A percentile compares a stretch with the other conserved stretches of the same genome.
Conservation (phyloP, 805 yeast species). For the Hanseniaspora singularis region DNA sequence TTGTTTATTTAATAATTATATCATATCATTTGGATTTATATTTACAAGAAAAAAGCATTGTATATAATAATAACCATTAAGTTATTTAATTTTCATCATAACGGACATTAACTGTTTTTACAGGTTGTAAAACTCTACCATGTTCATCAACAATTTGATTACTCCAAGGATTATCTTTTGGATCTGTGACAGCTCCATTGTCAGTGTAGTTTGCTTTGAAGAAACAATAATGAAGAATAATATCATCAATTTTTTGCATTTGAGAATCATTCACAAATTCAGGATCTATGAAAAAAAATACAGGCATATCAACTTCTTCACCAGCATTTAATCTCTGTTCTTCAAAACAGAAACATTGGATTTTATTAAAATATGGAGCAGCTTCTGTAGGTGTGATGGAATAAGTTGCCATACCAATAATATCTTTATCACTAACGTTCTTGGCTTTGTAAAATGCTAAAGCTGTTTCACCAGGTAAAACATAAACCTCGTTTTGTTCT, state of each 20-base stretch:
- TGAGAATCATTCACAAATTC: constrained; percentile 87
- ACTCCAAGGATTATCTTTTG: constrained; percentile 11
- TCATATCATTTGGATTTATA: background rate
- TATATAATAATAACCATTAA: background rate
- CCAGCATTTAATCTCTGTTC: constrained; percentile 90
- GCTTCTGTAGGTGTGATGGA: constrained; percentile 93
- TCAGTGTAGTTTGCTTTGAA: constrained; percentile 48
- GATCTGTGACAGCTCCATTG: constrained; percentile 29
- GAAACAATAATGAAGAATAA: constrained; percentile 84
- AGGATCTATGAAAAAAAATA: constrained; percentile 92
- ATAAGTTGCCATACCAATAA: constrained; percentile 97
- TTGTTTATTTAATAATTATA: too few relatives aligned
- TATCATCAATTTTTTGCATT: constrained; percentile 81
- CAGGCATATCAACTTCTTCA: constrained; percentile 98
- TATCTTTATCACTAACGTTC: constrained; percentile 73
- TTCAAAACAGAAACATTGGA: constrained; percentile 96
- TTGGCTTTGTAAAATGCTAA: constrained; percentile 89
- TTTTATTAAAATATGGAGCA: constrained; percentile 91
- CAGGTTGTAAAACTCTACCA: constrained; percentile 17
- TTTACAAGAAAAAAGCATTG: background rate
- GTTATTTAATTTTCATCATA: constrained; percentile 9
- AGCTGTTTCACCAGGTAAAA: constrained; percentile 96
- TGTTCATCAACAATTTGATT: constrained; percentile 8
- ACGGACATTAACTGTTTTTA: constrained; percentile 20
- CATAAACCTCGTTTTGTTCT: constrained; percentile 82